Evolutionary conservation across 208 protist species (phyloP).

Genomic region (Leishmania arabica): DNA sequence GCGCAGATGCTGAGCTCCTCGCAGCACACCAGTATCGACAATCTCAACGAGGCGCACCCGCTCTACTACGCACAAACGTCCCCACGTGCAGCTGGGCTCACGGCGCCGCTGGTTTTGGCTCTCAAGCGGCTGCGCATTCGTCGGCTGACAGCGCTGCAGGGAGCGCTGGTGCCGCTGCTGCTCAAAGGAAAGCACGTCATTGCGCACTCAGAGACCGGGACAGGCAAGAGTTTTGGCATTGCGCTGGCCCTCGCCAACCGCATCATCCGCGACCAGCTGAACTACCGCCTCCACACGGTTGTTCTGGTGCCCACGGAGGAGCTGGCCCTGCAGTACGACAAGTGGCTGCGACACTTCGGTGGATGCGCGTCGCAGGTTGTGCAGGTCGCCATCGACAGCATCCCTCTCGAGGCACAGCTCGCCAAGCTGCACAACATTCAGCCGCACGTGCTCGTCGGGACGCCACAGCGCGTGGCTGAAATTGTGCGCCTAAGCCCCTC

Average conservation of each 20-base stretch:
- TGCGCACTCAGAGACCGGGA: conserved; percentile 88
- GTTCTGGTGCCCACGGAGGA: conserved; percentile 88
- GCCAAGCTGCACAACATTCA: conserved; percentile 88
- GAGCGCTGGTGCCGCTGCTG: conserved; percentile 83
- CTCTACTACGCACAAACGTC: conserved; percentile 81
- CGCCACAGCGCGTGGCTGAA: conserved; percentile 78
- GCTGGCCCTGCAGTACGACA: conserved; percentile 89
- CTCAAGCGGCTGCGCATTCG: conserved; percentile 72
- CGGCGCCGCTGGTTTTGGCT: conserved; percentile 65
- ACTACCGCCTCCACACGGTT: conserved; percentile 89
- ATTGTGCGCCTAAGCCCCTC: conserved; percentile 64
- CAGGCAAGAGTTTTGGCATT: conserved; percentile 91
- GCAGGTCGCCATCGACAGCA: conserved; percentile 75
- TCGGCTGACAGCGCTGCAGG: conserved; percentile 84
- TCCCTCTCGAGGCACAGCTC: conserved; percentile 81
- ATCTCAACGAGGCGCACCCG: conserved; percentile 84
- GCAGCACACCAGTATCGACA: conserved; percentile 54
- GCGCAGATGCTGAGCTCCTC: conserved; percentile 83
- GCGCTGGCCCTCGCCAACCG: conserved; percentile 85
- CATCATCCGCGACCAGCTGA: conserved; percentile 79
- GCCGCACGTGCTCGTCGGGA: conserved; percentile 90
- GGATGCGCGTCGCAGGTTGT: conserved; percentile 78
- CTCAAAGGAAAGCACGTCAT: conserved; percentile 91
- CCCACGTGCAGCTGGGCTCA: conserved; percentile 72
- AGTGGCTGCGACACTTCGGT: conserved; percentile 88